These are phyloP conservation scores for Phaeolepiota aurea DNA, from an alignment of 768 basidiomycete genomes.

Conservation along the genomic window DNA sequence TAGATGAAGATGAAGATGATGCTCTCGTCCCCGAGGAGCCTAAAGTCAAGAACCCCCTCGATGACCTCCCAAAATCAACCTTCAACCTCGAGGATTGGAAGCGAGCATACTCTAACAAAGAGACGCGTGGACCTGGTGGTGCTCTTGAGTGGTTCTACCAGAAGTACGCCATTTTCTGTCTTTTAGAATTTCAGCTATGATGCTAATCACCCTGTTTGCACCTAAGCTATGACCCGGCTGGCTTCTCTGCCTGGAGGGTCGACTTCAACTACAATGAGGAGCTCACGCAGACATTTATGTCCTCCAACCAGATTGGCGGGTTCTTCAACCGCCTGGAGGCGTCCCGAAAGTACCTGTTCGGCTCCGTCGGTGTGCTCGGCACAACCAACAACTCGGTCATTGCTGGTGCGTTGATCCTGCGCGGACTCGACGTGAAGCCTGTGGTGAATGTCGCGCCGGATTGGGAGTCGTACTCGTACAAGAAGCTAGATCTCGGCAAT, in stretches of 20 bases:
- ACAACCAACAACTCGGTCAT: conserved; percentile 70
- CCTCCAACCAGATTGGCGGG: conserved; percentile 85
- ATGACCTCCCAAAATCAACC: conserved; percentile 78
- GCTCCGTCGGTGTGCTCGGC: conserved; percentile 88
- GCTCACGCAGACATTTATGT: conserved; percentile 91
- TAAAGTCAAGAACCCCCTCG: conserved; percentile 92
- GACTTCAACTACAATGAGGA: conserved; percentile 98
- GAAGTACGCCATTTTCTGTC: conserved; percentile 54
- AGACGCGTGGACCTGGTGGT: conserved; percentile 80
- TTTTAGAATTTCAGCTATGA: neutral
- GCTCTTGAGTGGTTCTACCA: conserved; percentile 95
- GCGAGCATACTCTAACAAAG: conserved; percentile 94
- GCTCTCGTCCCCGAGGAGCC: conserved; percentile 69
- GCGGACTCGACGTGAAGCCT: conserved; percentile 66
- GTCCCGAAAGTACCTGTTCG: conserved; percentile 95
- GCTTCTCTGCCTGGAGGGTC: conserved; percentile 86
- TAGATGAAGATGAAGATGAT: conserved; percentile 75
- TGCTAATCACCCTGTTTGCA: conserved; percentile 1
- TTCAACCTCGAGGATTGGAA: conserved; percentile 97
- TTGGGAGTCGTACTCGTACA: conserved; percentile 84
- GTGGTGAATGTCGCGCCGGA: conserved; percentile 82
- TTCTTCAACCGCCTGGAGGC: conserved; percentile 99
- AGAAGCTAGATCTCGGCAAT: conserved; percentile 66
- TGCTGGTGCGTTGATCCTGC: conserved; percentile 72
- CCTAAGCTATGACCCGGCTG: conserved; percentile 73